A percentile compares a stretch with the other conserved stretches of the same genome.
Conservation (phyloP, 225 moss, liverwort and hornwort genomes). For the Polytrichum formosum region DNA sequence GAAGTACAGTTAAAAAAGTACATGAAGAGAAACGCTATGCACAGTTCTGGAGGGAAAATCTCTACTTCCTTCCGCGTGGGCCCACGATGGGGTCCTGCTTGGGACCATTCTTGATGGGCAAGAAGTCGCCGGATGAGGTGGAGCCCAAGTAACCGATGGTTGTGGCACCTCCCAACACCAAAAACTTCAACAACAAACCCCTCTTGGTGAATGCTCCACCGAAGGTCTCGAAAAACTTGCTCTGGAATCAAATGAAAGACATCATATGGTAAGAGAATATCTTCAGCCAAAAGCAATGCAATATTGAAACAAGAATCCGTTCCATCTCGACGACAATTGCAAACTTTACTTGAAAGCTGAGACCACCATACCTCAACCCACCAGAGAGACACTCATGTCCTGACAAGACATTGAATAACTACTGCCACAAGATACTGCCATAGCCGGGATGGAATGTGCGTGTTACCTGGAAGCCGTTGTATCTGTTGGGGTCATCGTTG, state of each 20-base stretch:
- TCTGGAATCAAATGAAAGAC: constrained; percentile 34
- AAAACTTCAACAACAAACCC: constrained; percentile 72
- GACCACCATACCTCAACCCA: no score
- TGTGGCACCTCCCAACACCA: constrained; percentile 75
- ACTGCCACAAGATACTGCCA: no score
- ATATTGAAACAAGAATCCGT: no score
- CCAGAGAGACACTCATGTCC: no score
- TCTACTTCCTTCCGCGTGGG: constrained; percentile 68
- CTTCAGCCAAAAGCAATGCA: no score
- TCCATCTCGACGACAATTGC: no score
- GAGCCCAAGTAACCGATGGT: constrained; percentile 75
- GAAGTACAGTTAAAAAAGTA: constrained; percentile 33
- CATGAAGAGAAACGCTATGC: constrained; percentile 24
- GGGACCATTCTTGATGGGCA: constrained; percentile 87
- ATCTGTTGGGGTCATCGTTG: constrained; percentile 65
- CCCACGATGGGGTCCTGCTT: constrained; percentile 6
- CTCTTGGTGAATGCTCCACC: constrained; percentile 73
- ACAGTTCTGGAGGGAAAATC: constrained; percentile 16
- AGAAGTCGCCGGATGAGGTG: constrained; percentile 38
- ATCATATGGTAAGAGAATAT: neutral
- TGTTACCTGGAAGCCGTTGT: constrained; percentile 81
- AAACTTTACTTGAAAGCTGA: no score
- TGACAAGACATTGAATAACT: no score
- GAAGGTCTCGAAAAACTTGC: constrained; percentile 85
- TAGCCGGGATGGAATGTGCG: no score